These are phyloP conservation scores for Nemania serpens DNA, from an alignment of 2,329 filamentous ascomycete genomes.

Conservation along the genomic window DNA sequence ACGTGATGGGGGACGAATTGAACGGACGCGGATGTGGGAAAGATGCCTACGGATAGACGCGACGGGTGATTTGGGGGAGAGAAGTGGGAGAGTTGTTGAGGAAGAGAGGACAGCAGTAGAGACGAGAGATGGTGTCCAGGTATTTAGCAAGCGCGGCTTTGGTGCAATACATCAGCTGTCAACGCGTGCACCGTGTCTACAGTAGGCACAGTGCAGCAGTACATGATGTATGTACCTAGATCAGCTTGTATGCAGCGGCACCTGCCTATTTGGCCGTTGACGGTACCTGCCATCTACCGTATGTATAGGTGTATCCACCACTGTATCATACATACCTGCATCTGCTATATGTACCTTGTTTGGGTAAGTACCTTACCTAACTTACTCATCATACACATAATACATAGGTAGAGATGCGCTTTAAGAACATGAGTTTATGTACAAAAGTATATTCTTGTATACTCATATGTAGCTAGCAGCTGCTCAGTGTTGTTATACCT, in stretches of 20 bases:
- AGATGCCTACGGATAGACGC: conserved; percentile 7
- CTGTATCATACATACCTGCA: no score
- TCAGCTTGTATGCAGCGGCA: neutral
- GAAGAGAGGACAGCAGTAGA: neutral
- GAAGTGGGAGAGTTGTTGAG: neutral
- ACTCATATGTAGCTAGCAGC: no score
- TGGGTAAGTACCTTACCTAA: no score
- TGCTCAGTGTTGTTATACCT: no score
- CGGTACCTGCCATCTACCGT: no score
- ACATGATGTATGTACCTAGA: neutral
- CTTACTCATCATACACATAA: no score
- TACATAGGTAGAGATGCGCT: no score
- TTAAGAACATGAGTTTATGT: no score
- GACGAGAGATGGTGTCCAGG: neutral
- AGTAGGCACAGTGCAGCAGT: neutral
- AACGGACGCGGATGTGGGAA: neutral
- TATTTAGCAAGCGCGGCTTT: neutral
- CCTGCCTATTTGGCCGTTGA: no score
- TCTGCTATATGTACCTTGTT: no score
- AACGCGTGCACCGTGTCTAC: conserved; percentile 1
- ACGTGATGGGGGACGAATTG: neutral
- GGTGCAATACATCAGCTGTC: conserved; percentile 1
- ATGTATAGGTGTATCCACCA: no score
- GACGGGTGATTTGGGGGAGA: conserved; percentile 13
- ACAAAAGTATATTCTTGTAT: no score